These are phyloP conservation scores for Seminavis robusta DNA, from an alignment of 108 stramenopile genomes.

Conservation along the genomic window DNA sequence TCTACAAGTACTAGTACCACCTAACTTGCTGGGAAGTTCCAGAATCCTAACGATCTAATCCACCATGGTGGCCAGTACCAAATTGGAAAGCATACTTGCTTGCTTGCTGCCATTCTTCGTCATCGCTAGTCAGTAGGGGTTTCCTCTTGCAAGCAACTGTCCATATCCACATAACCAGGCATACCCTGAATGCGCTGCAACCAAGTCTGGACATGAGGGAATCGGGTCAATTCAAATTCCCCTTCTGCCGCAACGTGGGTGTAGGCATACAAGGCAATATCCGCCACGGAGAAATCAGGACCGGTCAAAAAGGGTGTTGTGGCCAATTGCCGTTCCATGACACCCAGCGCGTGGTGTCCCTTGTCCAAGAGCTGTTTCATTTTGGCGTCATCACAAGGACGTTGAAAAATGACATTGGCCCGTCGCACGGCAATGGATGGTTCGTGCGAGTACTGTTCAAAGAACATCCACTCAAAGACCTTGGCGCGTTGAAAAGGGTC, in stretches of 20 bases:
- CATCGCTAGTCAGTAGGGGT: no score
- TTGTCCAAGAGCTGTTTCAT: slow-evolving; percentile 6
- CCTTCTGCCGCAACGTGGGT: slow-evolving; percentile 11
- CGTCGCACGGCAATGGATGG: slow-evolving; percentile 10
- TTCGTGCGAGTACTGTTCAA: slow-evolving; percentile 12
- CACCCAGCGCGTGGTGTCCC: slow-evolving; percentile 4
- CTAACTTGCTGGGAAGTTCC: no score
- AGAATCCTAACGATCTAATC: no score
- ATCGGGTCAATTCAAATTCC: slow-evolving; percentile 2
- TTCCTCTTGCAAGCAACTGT: no score
- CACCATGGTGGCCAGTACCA: no score
- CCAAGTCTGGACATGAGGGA: slow-evolving; percentile 3
- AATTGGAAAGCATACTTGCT: no score
- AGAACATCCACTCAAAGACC: slow-evolving; percentile 17
- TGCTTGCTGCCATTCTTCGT: no score
- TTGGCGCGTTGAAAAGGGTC: no score
- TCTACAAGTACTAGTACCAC: no score
- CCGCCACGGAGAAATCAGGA: slow-evolving; percentile 10
- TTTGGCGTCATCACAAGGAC: not conserved
- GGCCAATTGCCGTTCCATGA: slow-evolving; percentile 11
- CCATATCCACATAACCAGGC: no score
- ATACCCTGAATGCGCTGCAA: slow-evolving; percentile 1
- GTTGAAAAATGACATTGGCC: slow-evolving; percentile 10
- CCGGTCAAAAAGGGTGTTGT: slow-evolving; percentile 3
- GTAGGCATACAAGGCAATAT: slow-evolving; percentile 14